Conservation (phyloP, 2,329 filamentous ascomycete species). For the Acephala macrosclerotiorum region DNA sequence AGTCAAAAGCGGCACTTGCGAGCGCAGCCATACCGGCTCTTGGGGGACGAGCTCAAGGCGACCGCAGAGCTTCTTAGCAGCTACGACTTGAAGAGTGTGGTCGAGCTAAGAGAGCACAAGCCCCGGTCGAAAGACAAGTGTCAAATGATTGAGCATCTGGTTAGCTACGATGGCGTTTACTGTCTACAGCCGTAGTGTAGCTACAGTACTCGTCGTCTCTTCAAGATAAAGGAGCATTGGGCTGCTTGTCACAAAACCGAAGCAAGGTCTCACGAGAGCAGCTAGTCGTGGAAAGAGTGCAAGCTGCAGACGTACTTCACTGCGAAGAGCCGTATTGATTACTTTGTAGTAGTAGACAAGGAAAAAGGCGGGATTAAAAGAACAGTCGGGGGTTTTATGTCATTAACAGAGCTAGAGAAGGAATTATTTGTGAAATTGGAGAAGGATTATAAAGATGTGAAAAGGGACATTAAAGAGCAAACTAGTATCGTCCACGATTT, state of each 20-base stretch:
- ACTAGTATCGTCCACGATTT: slow-evolving; percentile 19
- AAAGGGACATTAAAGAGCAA: slow-evolving; percentile 20
- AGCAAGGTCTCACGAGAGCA: no score
- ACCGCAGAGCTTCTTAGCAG: background rate
- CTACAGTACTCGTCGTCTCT: background rate
- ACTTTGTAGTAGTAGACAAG: slow-evolving; percentile 2
- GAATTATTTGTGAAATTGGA: slow-evolving; percentile 24
- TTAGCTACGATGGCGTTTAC: slow-evolving; percentile 1
- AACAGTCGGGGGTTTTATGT: background rate
- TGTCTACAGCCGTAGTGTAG: background rate
- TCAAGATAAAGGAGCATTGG: background rate
- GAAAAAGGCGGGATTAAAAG: background rate
- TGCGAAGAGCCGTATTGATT: background rate
- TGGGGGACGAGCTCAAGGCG: no score
- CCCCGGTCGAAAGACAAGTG: background rate
- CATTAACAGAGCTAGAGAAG: slow-evolving; percentile 10
- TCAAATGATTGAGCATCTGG: background rate
- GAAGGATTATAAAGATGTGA: no score
- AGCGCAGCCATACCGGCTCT: no score
- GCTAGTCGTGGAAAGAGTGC: no score
- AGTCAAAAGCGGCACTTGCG: no score
- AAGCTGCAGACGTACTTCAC: slow-evolving; percentile 7
- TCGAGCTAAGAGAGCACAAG: background rate
- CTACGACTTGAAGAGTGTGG: slow-evolving; percentile 1
- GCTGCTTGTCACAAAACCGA: background rate